A percentile compares a stretch with the other conserved stretches of the same genome.
phyloP scores from a whole-genome alignment of 768 basidiomycete genomes.

The Lactarius vividus region DNA sequence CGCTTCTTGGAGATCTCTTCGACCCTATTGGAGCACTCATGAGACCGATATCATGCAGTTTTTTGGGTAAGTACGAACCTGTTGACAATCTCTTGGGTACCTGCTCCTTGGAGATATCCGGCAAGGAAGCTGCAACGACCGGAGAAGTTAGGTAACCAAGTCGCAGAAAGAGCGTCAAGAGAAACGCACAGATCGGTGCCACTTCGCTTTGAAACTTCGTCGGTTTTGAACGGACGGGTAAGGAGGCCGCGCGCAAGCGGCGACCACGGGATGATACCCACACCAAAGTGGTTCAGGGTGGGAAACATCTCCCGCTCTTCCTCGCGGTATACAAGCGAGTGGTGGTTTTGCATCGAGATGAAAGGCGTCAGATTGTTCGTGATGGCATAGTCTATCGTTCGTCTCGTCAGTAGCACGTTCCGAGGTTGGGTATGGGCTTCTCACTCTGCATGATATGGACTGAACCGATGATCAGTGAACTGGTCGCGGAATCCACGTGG shows the following conservation, averaged over 20 bases:
- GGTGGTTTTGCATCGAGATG: slow-evolving; percentile 29
- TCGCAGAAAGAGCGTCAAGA: too few relatives aligned
- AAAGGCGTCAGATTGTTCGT: slow-evolving; percentile 22
- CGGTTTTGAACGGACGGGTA: slow-evolving; percentile 18
- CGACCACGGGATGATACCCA: slow-evolving; percentile 26
- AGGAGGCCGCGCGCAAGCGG: slow-evolving; percentile 25
- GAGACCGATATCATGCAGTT: background rate
- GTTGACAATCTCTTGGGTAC: slow-evolving; percentile 23
- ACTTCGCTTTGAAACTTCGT: slow-evolving; percentile 2
- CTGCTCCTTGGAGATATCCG: slow-evolving; percentile 1
- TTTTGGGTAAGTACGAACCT: slow-evolving; percentile 8
- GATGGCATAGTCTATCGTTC: slow-evolving; percentile 26
- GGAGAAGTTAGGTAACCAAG: background rate
- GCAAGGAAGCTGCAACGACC: slow-evolving; percentile 5
- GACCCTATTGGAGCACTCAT: slow-evolving; percentile 32
- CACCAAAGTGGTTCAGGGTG: slow-evolving; percentile 25
- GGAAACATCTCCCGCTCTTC: slow-evolving; percentile 42
- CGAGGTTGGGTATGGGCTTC: background rate
- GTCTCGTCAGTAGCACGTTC: slow-evolving; percentile 21
- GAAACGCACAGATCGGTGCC: slow-evolving; percentile 7
- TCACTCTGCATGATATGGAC: slow-evolving; percentile 27
- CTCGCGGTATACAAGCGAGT: slow-evolving; percentile 41
- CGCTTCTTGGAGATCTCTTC: slow-evolving; percentile 41
- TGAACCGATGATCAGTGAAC: slow-evolving; percentile 18
- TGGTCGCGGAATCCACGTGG: background rate